A percentile compares a stretch with the other conserved stretches of the same genome.
Evolutionary conservation across 2,329 filamentous ascomycete species (phyloP).

Genomic region (Parastagonospora avenae): DNA sequence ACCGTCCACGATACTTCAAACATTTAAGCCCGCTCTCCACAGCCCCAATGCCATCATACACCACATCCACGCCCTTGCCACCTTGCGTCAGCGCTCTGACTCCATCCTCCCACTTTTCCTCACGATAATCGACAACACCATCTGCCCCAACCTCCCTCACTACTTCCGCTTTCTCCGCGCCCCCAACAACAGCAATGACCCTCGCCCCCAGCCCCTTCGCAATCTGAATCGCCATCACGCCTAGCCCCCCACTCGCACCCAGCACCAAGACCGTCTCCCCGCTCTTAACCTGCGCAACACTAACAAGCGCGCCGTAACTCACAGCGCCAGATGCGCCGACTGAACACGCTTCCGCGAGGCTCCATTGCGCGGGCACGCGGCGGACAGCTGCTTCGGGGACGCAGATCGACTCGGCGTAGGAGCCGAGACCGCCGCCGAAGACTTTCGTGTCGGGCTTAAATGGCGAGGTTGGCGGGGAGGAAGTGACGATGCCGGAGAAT

Average conservation of each 20-base stretch:
- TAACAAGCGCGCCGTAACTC: slow-evolving; percentile 57
- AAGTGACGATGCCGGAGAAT: slow-evolving; percentile 60
- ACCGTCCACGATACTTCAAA: slow-evolving; percentile 58
- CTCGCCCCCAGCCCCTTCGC: slow-evolving; percentile 58
- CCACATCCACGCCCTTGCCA: slow-evolving; percentile 60
- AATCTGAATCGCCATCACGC: slow-evolving; percentile 62
- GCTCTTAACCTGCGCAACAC: slow-evolving; percentile 48
- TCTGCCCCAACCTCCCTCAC: slow-evolving; percentile 50
- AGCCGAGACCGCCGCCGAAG: slow-evolving; percentile 59
- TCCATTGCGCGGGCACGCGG: slow-evolving; percentile 54
- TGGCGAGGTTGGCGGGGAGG: slow-evolving; percentile 36
- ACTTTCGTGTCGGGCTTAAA: slow-evolving; percentile 58
- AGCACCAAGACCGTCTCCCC: slow-evolving; percentile 61
- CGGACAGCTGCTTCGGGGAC: slow-evolving; percentile 50
- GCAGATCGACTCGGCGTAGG: slow-evolving; percentile 59
- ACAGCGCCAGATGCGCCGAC: slow-evolving; percentile 60
- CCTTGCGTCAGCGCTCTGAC: slow-evolving; percentile 55
- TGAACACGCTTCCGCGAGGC: slow-evolving; percentile 57
- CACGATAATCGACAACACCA: slow-evolving; percentile 50
- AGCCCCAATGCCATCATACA: slow-evolving; percentile 64
- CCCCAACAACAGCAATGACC: slow-evolving; percentile 60
- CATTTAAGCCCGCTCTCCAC: slow-evolving; percentile 61
- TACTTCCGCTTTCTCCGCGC: slow-evolving; percentile 52
- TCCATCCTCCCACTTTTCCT: slow-evolving; percentile 56
- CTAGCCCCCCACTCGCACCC: slow-evolving; percentile 61